Evolutionary conservation across 2,329 filamentous ascomycete species (phyloP).

Genomic region (Colletotrichum tanaceti): DNA sequence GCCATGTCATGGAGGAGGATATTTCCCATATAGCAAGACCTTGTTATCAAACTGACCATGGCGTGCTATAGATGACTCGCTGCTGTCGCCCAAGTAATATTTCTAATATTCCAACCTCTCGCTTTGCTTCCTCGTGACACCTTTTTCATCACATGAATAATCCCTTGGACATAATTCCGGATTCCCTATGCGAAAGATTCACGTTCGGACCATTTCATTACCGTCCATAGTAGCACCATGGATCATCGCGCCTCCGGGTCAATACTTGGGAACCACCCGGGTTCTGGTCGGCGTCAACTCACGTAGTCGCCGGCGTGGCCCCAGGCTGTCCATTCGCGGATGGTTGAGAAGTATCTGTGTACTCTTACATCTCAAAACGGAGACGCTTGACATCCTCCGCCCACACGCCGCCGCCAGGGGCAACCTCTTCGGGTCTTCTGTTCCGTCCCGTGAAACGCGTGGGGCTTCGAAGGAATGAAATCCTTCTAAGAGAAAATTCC

Average conservation of each 20-base stretch:
- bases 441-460: constrained; percentile 20
- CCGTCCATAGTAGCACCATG: constrained; percentile 10
- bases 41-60: not conserved
- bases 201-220: not conserved
- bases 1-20: constrained; percentile 25
- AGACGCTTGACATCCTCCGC: not conserved
- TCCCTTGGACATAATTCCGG: not conserved
- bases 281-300: no score
- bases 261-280: no score
- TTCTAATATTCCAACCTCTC: not conserved
- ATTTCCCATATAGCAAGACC: constrained; percentile 31
- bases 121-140: no score
- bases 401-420: constrained; percentile 2
- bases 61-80: not conserved
- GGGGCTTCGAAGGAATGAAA: constrained; percentile 17
- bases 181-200: no score
- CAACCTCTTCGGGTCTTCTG: not conserved
- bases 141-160: not conserved
- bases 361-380: not conserved
- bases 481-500: not conserved
- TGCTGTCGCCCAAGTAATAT: constrained; percentile 13
- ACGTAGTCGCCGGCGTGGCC: not conserved
- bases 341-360: no score
- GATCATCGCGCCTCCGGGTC: not conserved
- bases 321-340: no score